Conservation (phyloP, 176 grass and related monocot species). For the Carex myosuroides region DNA sequence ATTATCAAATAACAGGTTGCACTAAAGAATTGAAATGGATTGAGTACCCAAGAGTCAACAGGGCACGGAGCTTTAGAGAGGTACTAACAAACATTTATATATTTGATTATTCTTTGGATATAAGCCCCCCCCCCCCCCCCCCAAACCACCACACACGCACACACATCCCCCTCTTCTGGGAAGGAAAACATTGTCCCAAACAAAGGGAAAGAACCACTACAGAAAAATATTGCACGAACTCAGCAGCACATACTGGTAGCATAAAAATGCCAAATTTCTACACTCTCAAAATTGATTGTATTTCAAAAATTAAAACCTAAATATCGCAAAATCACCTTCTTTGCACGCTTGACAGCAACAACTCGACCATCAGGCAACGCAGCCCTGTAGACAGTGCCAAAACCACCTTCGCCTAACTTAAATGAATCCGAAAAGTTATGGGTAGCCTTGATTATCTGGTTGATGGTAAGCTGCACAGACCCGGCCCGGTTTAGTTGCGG, state of each 20-base stretch:
- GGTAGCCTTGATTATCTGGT: constrained; percentile 85
- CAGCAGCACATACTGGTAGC: not conserved
- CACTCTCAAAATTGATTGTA: not conserved
- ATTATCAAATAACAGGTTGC: not conserved
- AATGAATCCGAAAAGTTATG: constrained; percentile 74
- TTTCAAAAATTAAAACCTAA: not conserved
- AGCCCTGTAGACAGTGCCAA: constrained; percentile 87
- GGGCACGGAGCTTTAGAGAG: too few species aligned
- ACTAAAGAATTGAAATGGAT: not conserved
- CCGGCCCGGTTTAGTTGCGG: constrained; percentile 64
- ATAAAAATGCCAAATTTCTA: not conserved
- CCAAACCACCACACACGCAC: not conserved
- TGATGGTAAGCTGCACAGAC: constrained; percentile 51
- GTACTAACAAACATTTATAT: not conserved
- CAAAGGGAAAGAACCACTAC: not conserved
- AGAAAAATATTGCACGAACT: not conserved
- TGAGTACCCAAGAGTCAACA: not conserved
- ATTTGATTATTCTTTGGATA: not conserved
- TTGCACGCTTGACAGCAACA: constrained; percentile 92
- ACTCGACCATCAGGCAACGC: constrained; percentile 60
- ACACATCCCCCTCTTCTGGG: not conserved
- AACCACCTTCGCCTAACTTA: constrained; percentile 94
- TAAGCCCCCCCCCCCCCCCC: not conserved
- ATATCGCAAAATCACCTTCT: constrained; percentile 54
- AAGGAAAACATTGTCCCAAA: not conserved